Conservation (phyloP, 2,329 filamentous ascomycete genomes). For the Lachnellula arida region DNA sequence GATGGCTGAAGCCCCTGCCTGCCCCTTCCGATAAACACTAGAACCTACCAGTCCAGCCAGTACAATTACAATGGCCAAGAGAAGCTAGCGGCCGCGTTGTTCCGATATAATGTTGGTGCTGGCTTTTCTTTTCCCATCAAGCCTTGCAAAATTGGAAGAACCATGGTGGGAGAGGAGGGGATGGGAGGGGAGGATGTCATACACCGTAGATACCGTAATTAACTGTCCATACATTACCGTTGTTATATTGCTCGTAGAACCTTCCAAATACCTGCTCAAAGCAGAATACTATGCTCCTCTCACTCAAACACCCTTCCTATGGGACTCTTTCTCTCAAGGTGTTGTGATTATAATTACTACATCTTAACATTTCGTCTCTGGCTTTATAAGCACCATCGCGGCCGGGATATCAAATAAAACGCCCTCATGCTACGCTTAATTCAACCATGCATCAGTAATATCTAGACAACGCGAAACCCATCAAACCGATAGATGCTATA, state of each 20-base stretch:
- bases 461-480: background rate
- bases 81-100: no score
- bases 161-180: background rate
- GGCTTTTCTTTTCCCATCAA: no score
- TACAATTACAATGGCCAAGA: no score
- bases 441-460: slow-evolving; percentile 6
- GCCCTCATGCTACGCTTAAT: slow-evolving; percentile 12
- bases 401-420: slow-evolving; percentile 9
- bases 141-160: no score
- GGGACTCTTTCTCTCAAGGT: background rate
- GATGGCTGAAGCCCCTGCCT: no score
- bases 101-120: no score
- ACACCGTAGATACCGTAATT: no score
- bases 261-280: background rate
- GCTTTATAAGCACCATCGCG: background rate
- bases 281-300: no score
- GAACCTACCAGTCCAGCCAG: no score
- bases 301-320: background rate
- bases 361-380: slow-evolving; percentile 3
- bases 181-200: no score
- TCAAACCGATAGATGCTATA: slow-evolving; percentile 2
- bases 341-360: slow-evolving; percentile 7
- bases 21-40: no score
- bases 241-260: background rate
- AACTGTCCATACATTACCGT: background rate